Conservation (phyloP, 148 eudicot species). For the Limonium bicolor region DNA sequence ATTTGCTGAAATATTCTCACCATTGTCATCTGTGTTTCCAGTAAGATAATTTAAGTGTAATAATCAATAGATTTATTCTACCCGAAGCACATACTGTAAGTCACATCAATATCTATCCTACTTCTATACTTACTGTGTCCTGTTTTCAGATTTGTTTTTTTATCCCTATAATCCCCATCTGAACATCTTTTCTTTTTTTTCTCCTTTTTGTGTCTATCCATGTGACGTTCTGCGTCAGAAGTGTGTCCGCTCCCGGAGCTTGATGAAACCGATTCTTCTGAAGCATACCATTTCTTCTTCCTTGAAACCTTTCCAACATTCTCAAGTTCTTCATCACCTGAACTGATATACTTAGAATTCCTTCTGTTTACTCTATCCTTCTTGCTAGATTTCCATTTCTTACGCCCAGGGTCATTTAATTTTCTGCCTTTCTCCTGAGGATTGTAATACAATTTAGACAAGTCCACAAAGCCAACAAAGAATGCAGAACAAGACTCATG, state of each 20-base stretch:
- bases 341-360: conserved; percentile 31
- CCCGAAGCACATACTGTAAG: too few relatives aligned
- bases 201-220: conserved; percentile 16
- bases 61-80: neutral
- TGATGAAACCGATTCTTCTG: conserved; percentile 39
- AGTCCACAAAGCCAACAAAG: neutral
- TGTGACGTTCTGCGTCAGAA: conserved; percentile 11
- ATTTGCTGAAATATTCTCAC: conserved; percentile 11
- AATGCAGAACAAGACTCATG: too few relatives aligned
- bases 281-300: conserved; percentile 83
- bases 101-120: neutral
- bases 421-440: conserved; percentile 27
- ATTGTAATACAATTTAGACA: neutral
- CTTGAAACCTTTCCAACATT: conserved; percentile 31
- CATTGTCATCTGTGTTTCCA: conserved; percentile 16
- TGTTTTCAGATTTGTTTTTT: conserved; percentile 9
- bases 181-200: conserved; percentile 19
- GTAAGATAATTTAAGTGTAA: neutral
- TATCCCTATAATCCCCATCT: conserved; percentile 15
- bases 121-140: conserved; percentile 10
- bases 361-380: conserved; percentile 32
- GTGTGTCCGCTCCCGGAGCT: conserved; percentile 20
- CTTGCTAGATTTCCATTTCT: conserved; percentile 15
- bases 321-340: conserved; percentile 50
- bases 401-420: conserved; percentile 17